These are phyloP conservation scores for Emmonsiellopsis sp. DNA, from an alignment of 2,329 filamentous ascomycete species.

Conservation along the genomic window DNA sequence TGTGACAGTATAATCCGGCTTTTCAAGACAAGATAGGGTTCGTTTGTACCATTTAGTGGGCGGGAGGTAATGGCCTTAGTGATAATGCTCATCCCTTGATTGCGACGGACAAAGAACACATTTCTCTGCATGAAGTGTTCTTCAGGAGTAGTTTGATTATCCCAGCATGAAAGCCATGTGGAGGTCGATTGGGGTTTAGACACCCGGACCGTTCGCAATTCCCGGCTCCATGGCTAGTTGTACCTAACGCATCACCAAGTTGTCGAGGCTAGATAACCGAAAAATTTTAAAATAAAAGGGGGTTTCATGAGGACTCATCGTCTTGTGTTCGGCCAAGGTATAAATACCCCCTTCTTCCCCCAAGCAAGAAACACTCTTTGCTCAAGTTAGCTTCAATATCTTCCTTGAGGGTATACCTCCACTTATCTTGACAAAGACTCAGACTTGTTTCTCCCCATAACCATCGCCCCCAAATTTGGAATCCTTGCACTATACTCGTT, in stretches of 20 bases:
- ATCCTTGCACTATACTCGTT: background rate
- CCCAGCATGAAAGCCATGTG: background rate
- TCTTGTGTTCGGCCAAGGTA: background rate
- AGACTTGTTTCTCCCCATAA: background rate
- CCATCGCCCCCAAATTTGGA: background rate
- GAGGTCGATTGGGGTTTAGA: background rate
- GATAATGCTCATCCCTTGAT: no score
- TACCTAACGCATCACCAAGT: background rate
- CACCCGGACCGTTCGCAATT: background rate
- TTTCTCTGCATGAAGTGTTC: background rate
- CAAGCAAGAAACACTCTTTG: background rate
- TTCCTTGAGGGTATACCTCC: background rate
- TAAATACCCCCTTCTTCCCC: conserved; percentile 1
- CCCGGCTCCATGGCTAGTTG: background rate
- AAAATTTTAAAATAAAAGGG: background rate
- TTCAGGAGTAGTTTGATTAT: no score
- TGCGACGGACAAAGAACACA: background rate
- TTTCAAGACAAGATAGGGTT: background rate
- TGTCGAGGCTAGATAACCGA: background rate
- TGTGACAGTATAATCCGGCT: background rate
- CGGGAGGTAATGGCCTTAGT: no score
- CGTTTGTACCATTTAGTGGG: no score
- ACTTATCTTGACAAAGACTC: background rate
- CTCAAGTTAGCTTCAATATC: background rate
- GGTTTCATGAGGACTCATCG: background rate